Evolutionary conservation across 2,329 filamentous ascomycete species (phyloP), one percentile per base, ranked within the genome.

Genomic region (Akanthomyces lecanii): DNA sequence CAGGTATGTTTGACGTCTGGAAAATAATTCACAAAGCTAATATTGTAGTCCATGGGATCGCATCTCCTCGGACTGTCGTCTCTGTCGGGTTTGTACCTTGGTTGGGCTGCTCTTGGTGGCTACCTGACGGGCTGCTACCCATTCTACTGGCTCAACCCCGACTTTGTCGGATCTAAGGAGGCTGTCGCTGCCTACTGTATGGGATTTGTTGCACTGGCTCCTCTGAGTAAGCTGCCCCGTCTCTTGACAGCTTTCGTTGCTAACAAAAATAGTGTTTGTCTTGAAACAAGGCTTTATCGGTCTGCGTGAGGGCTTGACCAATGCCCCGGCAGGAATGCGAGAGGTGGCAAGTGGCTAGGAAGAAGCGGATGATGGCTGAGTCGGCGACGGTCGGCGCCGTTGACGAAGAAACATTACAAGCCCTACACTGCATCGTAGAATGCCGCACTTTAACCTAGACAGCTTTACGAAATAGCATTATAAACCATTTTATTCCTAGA

Each of bases 91-190:
- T 67, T 75, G n/a, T 84, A 84, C 66, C 74, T 85, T 42, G 77
- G 71, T 44, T 84, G 80, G 79, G 81, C 78, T 40, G 74, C 73
- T 11, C 70, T 83, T 53, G 82, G 82, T 28, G 77, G 78, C 66
- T 69, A 76, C 30, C 59, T 79, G 58, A 83, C 81, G 1, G 77
- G 77, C 40, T 75, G 76, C 57, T 76, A 72, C 62, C 73, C 81
- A 11, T 82, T 82, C 66, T 83, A 81, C 71, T 84, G 81, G 77
- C 73, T 84, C 59, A 79, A 84, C 66, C 74, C 77, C 58, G 69
- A 73, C 6, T 69, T 77, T 61, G 76, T 81, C 65, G 77, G 77
- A 52, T 76, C 75, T 33, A 72, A 76, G 45, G 77, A 78, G 66
- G 77, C 78, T 18, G 77, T 82, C 23, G 72, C 77, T 45, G 75